A percentile compares a stretch with the other conserved stretches of the same genome.
phyloP scores from a whole-genome alignment of 2,329 filamentous ascomycete genomes.

The Alternaria angustiovoidea region DNA sequence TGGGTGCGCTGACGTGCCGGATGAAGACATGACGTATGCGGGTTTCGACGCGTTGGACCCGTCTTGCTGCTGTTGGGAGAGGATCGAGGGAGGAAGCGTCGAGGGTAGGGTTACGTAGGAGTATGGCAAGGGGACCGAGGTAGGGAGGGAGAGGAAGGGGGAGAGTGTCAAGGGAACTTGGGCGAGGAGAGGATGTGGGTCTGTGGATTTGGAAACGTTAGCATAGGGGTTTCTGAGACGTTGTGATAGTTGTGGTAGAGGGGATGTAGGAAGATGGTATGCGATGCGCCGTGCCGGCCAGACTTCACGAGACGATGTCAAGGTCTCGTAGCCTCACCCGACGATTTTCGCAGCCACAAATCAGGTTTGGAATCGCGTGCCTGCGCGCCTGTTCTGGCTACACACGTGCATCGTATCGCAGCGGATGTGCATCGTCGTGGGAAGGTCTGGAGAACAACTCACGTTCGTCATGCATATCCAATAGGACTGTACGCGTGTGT shows the following conservation, averaged over 20 bases:
- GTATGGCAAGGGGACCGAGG: constrained; percentile 89
- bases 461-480: constrained; percentile 50
- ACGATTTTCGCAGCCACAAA: background rate
- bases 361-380: too few relatives aligned
- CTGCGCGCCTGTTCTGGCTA: background rate
- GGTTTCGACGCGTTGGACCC: constrained; percentile 69
- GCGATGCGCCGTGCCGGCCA: background rate
- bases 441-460: constrained; percentile 22
- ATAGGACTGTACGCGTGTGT: background rate
- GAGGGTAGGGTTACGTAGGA: constrained; percentile 35
- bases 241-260: background rate
- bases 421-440: background rate
- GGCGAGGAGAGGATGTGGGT: constrained; percentile 83
- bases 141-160: constrained; percentile 89
- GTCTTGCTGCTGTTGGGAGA: constrained; percentile 51
- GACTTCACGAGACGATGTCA: background rate
- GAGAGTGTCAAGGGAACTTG: constrained; percentile 94
- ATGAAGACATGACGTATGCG: constrained; percentile 77
- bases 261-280: background rate
- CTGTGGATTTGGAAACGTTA: constrained; percentile 36
- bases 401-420: background rate
- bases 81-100: constrained; percentile 1
- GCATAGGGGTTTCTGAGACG: background rate
- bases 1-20: constrained; percentile 79
- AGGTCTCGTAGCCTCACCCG: too few relatives aligned